Base-by-base conservation (phyloP, 345 rosid genomes). In the Eucalyptus sp. region DNA sequence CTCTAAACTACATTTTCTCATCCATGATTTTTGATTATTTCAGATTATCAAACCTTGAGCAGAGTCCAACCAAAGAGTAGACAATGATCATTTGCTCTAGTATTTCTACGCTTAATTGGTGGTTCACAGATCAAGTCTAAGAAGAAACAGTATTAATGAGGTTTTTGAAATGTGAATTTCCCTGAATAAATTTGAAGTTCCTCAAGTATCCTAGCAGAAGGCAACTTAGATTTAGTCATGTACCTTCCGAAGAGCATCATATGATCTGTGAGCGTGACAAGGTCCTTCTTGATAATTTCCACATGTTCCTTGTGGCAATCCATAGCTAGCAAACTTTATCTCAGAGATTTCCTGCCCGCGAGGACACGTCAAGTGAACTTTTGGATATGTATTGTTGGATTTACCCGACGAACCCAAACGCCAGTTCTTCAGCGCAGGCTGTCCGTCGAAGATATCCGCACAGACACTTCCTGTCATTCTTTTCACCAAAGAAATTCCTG, bases 291-390 rank as follows among this genome's bases (percentile, higher is more conserved):
- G 89, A 66, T 90, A 96, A 91, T 88, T 93, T 89, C 96, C 96
- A 48, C 96, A 95, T 43, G 88, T 91, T 24, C 97, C 97, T 87
- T 92, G 89, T 13, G 97, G 96, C 48, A 90, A 81, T 52, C 97
- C 96, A 48, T 93, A 96, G 89, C 97, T 96, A 48, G 97, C 97
- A 90, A 95, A 96, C 93, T 93, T 92, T 87, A 95, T 94, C 84
- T 90, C 33, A 7, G 94, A 90, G 88, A 96, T 95, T 50, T 91
- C 91, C 91, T 93, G 95, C n/a, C 95, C 95, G 20, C 91, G 87
- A 86, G 95, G 95, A 91, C 97, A 96, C 86, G 90, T 88, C 88
- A 95, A 87, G 86, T 88, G 90, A 46, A 87, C 90, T 87, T 90
- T 90, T 27, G 90, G 88, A 20, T 86, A 49, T 51, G 24, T 51